Evolutionary conservation across 345 rosid species (phyloP).

Genomic region (Jatropha curcas): DNA sequence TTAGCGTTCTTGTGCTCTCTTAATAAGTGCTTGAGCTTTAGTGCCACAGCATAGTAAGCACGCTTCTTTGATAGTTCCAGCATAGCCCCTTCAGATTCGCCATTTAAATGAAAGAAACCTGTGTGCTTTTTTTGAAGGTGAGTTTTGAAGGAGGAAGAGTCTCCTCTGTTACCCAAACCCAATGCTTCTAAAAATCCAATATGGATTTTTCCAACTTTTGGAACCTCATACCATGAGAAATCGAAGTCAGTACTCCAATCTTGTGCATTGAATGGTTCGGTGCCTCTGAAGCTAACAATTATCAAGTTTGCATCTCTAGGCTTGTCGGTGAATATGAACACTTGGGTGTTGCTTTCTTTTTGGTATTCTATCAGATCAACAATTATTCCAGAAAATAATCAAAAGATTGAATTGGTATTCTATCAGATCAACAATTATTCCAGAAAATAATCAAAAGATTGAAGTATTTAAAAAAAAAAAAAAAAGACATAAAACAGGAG

Average conservation of each 20-base stretch:
- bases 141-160: slow-evolving; percentile 42
- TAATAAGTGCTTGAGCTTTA: slow-evolving; percentile 57
- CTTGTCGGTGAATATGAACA: slow-evolving; percentile 67
- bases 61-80: slow-evolving; percentile 40
- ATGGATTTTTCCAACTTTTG: slow-evolving; percentile 65
- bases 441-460: too few species aligned
- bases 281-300: slow-evolving; percentile 78
- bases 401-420: background rate
- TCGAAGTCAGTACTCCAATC: slow-evolving; percentile 86
- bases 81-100: slow-evolving; percentile 7
- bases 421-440: too few species aligned
- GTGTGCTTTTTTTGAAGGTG: slow-evolving; percentile 37
- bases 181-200: slow-evolving; percentile 88
- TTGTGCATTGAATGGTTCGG: slow-evolving; percentile 79
- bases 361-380: background rate
- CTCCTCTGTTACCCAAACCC: slow-evolving; percentile 66
- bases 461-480: too few species aligned
- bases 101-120: slow-evolving; percentile 6
- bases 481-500: too few species aligned
- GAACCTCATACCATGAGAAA: slow-evolving; percentile 83
- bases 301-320: slow-evolving; percentile 74
- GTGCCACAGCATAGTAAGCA: slow-evolving; percentile 58
- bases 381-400: too few species aligned
- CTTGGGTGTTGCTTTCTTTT: slow-evolving; percentile 71
- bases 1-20: slow-evolving; percentile 62